Evolutionary conservation across 192 early-diverging fungal species (phyloP).

Genomic region (Mortierella hygrophila): DNA sequence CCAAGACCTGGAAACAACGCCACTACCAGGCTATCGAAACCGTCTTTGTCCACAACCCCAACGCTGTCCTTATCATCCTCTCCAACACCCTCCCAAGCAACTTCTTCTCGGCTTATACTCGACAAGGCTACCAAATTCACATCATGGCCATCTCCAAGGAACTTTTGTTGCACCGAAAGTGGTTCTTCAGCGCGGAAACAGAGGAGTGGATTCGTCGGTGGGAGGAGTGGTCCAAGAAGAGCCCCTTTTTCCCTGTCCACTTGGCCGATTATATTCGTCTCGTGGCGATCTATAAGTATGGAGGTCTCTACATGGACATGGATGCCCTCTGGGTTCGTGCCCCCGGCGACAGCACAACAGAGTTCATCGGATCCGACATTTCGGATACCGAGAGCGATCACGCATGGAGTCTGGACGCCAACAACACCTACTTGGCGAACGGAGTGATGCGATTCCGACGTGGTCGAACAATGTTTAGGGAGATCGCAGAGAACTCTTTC

Average conservation of each 20-base stretch:
- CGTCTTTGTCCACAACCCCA: slow-evolving; percentile 69
- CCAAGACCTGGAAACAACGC: slow-evolving; percentile 62
- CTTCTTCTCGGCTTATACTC: slow-evolving; percentile 66
- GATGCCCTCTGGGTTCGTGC: slow-evolving; percentile 69
- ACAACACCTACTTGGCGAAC: slow-evolving; percentile 64
- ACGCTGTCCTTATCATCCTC: slow-evolving; percentile 67
- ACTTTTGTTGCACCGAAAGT: slow-evolving; percentile 62
- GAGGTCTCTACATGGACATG: slow-evolving; percentile 76
- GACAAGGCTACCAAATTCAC: slow-evolving; percentile 68
- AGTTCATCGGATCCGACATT: slow-evolving; percentile 70
- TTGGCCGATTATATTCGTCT: slow-evolving; percentile 68
- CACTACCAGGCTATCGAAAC: slow-evolving; percentile 69
- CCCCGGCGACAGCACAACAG: slow-evolving; percentile 61
- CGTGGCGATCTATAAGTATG: slow-evolving; percentile 68
- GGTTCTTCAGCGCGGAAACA: slow-evolving; percentile 68
- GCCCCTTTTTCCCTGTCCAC: slow-evolving; percentile 64
- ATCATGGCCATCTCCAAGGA: slow-evolving; percentile 67
- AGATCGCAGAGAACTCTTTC: slow-evolving; percentile 65
- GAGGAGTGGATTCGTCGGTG: slow-evolving; percentile 65
- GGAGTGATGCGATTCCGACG: slow-evolving; percentile 71
- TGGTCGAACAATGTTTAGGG: slow-evolving; percentile 65
- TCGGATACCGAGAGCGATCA: slow-evolving; percentile 58
- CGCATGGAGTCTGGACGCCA: slow-evolving; percentile 65
- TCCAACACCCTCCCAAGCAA: slow-evolving; percentile 61
- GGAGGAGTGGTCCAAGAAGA: slow-evolving; percentile 65